phyloP scores from a whole-genome alignment of 805 yeast species.

The Kodamaea fukazawae region DNA sequence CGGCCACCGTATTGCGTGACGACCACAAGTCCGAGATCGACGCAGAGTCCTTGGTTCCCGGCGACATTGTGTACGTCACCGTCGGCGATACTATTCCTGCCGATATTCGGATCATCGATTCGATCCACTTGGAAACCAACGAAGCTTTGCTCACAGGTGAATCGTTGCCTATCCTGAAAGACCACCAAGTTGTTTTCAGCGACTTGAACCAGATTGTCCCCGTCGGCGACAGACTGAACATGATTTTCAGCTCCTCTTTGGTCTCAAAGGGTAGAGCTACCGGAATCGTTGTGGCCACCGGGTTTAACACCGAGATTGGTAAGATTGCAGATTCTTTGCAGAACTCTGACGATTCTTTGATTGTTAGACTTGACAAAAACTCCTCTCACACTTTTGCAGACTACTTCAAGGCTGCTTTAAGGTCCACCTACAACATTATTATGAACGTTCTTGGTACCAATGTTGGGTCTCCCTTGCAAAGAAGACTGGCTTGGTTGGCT shows the following conservation, averaged over 20 bases:
- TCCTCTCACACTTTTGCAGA: conserved; percentile 36
- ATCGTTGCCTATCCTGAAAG: conserved; percentile 34
- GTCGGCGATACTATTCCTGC: conserved; percentile 47
- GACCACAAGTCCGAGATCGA: conserved; percentile 35
- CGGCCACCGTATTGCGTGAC: conserved; percentile 44
- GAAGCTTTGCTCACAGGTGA: conserved; percentile 45
- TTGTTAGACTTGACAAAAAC: conserved; percentile 34
- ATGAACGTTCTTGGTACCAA: conserved; percentile 46
- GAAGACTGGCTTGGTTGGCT: conserved; percentile 48
- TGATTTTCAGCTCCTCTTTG: conserved; percentile 35
- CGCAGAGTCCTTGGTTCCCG: conserved; percentile 46
- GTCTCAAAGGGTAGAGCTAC: conserved; percentile 43
- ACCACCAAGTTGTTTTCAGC: conserved; percentile 32
- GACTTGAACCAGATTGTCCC: conserved; percentile 36
- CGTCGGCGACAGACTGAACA: conserved; percentile 36
- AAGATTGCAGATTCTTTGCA: conserved; percentile 37
- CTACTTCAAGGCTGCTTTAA: conserved; percentile 32
- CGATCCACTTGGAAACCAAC: conserved; percentile 41
- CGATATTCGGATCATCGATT: conserved; percentile 35
- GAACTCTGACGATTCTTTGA: conserved; percentile 18
- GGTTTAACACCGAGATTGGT: conserved; percentile 41
- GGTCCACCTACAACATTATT: conserved; percentile 41
- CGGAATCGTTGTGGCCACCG: conserved; percentile 40
- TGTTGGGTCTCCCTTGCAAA: conserved; percentile 46
- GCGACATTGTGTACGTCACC: conserved; percentile 38